A percentile compares a stretch with the other conserved stretches of the same genome.
These are phyloP conservation scores for Solanum etuberosum DNA, from an alignment of 257 asterid genomes.

Conservation along the genomic window DNA sequence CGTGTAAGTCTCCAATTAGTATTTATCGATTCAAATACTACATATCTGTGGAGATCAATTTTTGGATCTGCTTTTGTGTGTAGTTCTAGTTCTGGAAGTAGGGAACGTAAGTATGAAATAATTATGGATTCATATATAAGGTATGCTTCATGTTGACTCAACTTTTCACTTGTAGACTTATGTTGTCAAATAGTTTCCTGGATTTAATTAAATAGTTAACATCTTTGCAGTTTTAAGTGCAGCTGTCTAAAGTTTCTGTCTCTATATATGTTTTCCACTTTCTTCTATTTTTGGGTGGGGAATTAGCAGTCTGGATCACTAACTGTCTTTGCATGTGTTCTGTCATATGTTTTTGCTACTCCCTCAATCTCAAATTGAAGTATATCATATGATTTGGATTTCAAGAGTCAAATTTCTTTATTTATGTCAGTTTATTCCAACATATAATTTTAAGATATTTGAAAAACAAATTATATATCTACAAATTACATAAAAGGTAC, in stretches of 20 bases:
- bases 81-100: not conserved
- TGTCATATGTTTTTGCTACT: not conserved
- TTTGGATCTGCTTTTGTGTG: too few relatives aligned
- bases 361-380: too few relatives aligned
- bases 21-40: too few relatives aligned
- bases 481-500: too few relatives aligned
- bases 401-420: too few relatives aligned
- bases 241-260: not conserved
- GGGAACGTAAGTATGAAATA: not conserved
- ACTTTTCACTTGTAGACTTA: not conserved
- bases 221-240: not conserved
- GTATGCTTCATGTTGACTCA: not conserved
- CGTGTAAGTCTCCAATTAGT: too few relatives aligned
- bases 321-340: not conserved
- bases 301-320: not conserved
- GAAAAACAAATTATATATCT: too few relatives aligned
- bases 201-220: not conserved
- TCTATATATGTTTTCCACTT: too few relatives aligned
- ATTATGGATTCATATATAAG: not conserved
- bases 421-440: too few relatives aligned
- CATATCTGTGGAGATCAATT: not conserved
- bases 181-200: not conserved
- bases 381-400: too few relatives aligned
- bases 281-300: not conserved
- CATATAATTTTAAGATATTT: too few relatives aligned